These are phyloP conservation scores for Lasiosphaeria hispida DNA, from an alignment of 495 filamentous ascomycete species.

Conservation along the genomic window DNA sequence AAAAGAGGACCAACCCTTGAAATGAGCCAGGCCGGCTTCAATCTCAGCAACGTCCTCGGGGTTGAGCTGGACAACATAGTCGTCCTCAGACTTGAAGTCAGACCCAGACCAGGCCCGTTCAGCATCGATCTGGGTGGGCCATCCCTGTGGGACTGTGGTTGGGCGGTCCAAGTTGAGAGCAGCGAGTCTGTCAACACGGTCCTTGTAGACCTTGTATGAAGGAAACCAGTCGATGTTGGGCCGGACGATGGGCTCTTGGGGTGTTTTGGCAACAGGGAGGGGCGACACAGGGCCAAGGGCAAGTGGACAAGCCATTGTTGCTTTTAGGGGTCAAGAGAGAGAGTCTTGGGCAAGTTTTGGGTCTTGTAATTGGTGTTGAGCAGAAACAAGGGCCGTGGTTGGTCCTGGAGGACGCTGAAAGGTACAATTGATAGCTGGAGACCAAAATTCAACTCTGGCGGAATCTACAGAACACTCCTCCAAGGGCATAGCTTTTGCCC, in stretches of 20 bases:
- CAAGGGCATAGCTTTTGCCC: too few species aligned
- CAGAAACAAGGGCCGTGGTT: too few species aligned
- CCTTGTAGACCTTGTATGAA: conserved; percentile 28
- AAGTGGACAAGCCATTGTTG: conserved; percentile 11
- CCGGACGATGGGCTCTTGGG: conserved; percentile 14
- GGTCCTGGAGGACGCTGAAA: too few species aligned
- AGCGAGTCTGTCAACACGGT: conserved; percentile 26
- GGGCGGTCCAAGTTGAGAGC: conserved; percentile 22
- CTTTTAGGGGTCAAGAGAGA: too few species aligned
- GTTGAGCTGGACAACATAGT: conserved; percentile 24
- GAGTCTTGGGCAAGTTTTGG: too few species aligned
- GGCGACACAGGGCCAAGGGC: not conserved
- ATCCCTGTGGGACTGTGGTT: conserved; percentile 27
- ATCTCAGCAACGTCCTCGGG: conserved; percentile 28
- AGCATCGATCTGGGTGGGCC: conserved; percentile 22
- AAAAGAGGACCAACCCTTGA: conserved; percentile 21
- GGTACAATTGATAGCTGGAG: too few species aligned
- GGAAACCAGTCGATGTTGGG: conserved; percentile 34
- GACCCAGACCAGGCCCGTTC: conserved; percentile 28
- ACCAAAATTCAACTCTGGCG: too few species aligned
- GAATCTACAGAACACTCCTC: too few species aligned
- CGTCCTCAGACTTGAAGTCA: conserved; percentile 27
- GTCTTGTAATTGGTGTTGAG: too few species aligned
- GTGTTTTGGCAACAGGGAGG: not conserved
- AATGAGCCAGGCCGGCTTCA: conserved; percentile 22